Percentiles rank a stretch among this genome's conserved stretches.
Conservation (phyloP, 306 rosid genomes). For the Cicer chorassanicum region DNA sequence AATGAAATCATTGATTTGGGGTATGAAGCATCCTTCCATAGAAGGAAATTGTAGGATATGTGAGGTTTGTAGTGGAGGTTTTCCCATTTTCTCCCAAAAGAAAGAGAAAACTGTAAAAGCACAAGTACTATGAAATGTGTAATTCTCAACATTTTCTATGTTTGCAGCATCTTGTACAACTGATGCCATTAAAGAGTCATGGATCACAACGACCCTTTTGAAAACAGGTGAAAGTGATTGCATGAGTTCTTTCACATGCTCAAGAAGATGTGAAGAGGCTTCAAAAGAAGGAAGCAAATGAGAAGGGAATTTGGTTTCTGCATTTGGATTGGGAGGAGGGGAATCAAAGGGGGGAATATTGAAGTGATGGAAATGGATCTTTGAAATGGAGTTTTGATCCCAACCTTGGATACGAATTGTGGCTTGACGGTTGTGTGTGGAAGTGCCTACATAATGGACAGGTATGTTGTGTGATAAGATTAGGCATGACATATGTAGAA, state of each 20-base stretch:
- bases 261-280: slow-evolving; percentile 54
- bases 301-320: slow-evolving; percentile 57
- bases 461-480: slow-evolving; percentile 55
- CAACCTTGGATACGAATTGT: slow-evolving; percentile 56
- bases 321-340: slow-evolving; percentile 59
- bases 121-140: slow-evolving; percentile 53
- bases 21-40: slow-evolving; percentile 51
- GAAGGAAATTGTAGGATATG: slow-evolving; percentile 40
- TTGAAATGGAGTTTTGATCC: slow-evolving; percentile 47
- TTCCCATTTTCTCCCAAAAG: slow-evolving; percentile 35
- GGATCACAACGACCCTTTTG: slow-evolving; percentile 56
- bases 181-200: slow-evolving; percentile 63
- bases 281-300: slow-evolving; percentile 61
- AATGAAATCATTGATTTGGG: slow-evolving; percentile 40
- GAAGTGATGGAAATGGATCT: slow-evolving; percentile 61
- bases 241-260: slow-evolving; percentile 46
- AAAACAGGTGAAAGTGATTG: slow-evolving; percentile 46
- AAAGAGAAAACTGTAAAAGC: slow-evolving; percentile 46
- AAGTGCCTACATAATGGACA: slow-evolving; percentile 57
- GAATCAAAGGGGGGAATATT: slow-evolving; percentile 49
- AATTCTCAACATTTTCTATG: slow-evolving; percentile 55
- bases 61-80: not conserved
- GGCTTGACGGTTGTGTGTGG: slow-evolving; percentile 63
- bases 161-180: slow-evolving; percentile 53
- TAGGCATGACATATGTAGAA: slow-evolving; percentile 65